Evolutionary conservation across 768 basidiomycete species (phyloP).

Genomic region (Tricholomella constricta): DNA sequence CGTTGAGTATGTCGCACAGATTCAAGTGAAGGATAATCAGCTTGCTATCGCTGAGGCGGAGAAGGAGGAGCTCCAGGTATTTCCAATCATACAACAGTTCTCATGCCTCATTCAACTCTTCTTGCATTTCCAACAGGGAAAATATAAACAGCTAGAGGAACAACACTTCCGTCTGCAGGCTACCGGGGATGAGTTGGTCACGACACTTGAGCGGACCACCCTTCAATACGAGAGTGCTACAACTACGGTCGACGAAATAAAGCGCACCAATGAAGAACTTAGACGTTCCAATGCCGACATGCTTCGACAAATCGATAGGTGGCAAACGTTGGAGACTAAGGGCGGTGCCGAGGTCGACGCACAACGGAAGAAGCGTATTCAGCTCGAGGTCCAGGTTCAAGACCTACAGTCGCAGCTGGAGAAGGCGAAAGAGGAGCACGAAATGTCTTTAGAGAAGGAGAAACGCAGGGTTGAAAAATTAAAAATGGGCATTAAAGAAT

Average conservation of each 20-base stretch:
- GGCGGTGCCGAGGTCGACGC: constrained; percentile 60
- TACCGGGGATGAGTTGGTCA: constrained; percentile 43
- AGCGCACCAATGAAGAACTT: constrained; percentile 58
- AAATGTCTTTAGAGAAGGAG: constrained; percentile 43
- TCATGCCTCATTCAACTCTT: constrained; percentile 9
- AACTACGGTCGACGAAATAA: constrained; percentile 53
- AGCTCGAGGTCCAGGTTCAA: constrained; percentile 56
- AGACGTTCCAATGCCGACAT: constrained; percentile 57
- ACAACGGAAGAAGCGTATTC: constrained; percentile 52
- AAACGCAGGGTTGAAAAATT: constrained; percentile 42
- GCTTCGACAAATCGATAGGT: constrained; percentile 65
- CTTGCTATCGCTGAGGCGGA: constrained; percentile 42
- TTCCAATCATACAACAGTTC: not conserved
- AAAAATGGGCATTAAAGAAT: constrained; percentile 42
- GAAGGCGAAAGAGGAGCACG: constrained; percentile 35
- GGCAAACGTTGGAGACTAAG: constrained; percentile 67
- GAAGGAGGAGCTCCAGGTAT: constrained; percentile 49
- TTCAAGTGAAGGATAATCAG: constrained; percentile 42
- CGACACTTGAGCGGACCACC: constrained; percentile 57
- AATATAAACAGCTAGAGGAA: constrained; percentile 45
- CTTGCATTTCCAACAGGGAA: constrained; percentile 29
- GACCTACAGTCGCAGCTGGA: constrained; percentile 43
- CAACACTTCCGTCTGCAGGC: constrained; percentile 52
- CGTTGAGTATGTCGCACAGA: constrained; percentile 33
- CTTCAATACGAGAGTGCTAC: constrained; percentile 62